Base-by-base conservation (phyloP, 2,329 filamentous ascomycete genomes). In the Chalaropsis ovoidea region DNA sequence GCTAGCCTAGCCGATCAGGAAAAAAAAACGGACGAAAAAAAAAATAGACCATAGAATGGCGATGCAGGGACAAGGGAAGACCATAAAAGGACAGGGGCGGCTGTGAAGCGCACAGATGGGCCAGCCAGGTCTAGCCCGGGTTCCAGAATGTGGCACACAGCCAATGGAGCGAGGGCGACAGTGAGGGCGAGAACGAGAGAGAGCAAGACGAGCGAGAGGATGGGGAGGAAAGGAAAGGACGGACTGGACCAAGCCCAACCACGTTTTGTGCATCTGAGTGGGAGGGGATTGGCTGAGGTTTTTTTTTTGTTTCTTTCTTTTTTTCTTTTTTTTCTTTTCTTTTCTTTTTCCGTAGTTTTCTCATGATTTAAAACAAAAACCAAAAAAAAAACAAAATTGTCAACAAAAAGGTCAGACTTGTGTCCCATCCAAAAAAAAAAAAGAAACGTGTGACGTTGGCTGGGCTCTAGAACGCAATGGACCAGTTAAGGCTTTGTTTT, bases 61-160 rank as follows among this genome's bases (percentile, higher is more conserved):
- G 24, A 27, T 58, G 52, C 52, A 58, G 52, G 52, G 52, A 58
- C 52, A 58, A 58, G 52, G 52, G 27, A 35, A 31, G 52, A 35
- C 52, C 24, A 35, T 4, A 8, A 58, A n/a, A 35, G 27, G 17
- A 11, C 52, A 56, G 52, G 24, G 52, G 31, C 3, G 42, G 15
- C 43, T 47, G 52, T 31, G 24, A 15, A 56, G 52, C 17, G 24
- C 52, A 35, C 24, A 31, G 52, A 58, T 58, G 52, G 52, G 52
- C 52, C 52, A 35, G 52, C 24, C 52, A 11, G 52, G 52, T 19
- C 52, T 58, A 58, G 52, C 24, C 52, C 52, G 17, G 52, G 52
- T 58, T 58, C 52, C 52, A 58, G 52, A 58, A 58, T 31, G 52
- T 52, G 47, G 47, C 47, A 24, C 24, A 52, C 47, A 52, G 19